Percentiles rank a stretch among this genome's conserved stretches.
Evolutionary conservation across 1,284 basidiomycete species (phyloP).

Genomic region (Fereydounia khargensis): DNA sequence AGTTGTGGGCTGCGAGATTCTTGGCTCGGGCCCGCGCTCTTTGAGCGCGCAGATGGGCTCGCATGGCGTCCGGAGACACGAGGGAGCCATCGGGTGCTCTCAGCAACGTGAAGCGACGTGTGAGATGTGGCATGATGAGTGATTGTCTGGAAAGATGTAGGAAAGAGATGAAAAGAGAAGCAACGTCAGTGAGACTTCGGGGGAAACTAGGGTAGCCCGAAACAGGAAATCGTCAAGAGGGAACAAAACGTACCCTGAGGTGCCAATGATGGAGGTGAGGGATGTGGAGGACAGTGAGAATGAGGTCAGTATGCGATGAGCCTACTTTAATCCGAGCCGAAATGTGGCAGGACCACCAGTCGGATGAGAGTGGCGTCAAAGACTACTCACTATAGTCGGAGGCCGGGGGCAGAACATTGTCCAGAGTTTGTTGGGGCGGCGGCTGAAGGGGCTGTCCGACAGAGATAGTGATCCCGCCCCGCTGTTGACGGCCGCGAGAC

Average conservation of each 20-base stretch:
- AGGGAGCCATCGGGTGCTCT: constrained; percentile 43
- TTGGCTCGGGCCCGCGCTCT: constrained; percentile 40
- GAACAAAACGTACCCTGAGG: no score
- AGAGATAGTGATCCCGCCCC: neutral
- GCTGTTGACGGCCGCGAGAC: neutral
- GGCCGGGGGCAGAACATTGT: constrained; percentile 29
- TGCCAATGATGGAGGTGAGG: no score
- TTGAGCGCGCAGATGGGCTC: constrained; percentile 45
- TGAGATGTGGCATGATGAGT: constrained; percentile 52
- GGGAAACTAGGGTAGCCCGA: no score
- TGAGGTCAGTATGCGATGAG: no score
- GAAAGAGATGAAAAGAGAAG: neutral
- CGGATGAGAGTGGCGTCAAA: no score
- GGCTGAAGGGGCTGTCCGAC: constrained; percentile 4
- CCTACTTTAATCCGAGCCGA: no score
- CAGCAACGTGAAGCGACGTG: constrained; percentile 44
- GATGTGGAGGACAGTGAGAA: no score
- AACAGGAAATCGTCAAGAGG: no score
- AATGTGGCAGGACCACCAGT: no score
- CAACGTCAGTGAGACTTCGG: no score
- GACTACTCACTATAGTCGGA: constrained; percentile 26
- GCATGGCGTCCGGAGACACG: constrained; percentile 49
- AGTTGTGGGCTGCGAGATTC: constrained; percentile 13
- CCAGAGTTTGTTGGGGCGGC: constrained; percentile 11
- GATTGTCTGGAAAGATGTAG: constrained; percentile 27